These are phyloP conservation scores for Entrophospora sp. DNA, from an alignment of 192 early-diverging fungal genomes.

Conservation along the genomic window DNA sequence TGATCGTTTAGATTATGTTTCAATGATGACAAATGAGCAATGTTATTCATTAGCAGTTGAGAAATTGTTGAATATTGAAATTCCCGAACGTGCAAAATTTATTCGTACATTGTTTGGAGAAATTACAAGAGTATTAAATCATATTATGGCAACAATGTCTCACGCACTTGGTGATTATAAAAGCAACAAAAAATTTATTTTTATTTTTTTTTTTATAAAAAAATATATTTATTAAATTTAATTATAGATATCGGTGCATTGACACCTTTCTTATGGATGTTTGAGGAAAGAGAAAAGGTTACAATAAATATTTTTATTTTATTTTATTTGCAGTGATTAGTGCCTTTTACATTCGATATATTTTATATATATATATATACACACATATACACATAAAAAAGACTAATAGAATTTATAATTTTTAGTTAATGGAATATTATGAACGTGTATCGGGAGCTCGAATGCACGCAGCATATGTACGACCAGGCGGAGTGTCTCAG, in stretches of 20 bases:
- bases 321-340: too few species aligned
- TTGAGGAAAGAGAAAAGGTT: conserved; percentile 93
- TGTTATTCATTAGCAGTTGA: conserved; percentile 94
- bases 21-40: conserved; percentile 99
- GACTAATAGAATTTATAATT: too few species aligned
- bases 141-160: conserved; percentile 94
- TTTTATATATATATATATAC: too few species aligned
- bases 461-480: conserved; percentile 95
- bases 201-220: too few species aligned
- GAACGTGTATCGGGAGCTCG: conserved; percentile 96
- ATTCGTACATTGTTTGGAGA: conserved; percentile 96
- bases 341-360: too few species aligned
- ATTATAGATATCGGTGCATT: conserved; percentile 81
- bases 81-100: conserved; percentile 87
- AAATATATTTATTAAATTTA: not conserved
- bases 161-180: conserved; percentile 84
- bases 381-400: too few species aligned
- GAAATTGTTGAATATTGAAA: conserved; percentile 95
- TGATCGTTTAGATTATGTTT: conserved; percentile 95
- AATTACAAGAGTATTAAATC: conserved; percentile 95
- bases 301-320: too few species aligned
- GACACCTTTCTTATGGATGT: conserved; percentile 97
- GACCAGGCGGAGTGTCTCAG: conserved; percentile 88
- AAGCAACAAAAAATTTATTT: too few species aligned
- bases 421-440: conserved; percentile 90